Base-by-base conservation (phyloP, 2,329 filamentous ascomycete species). In the Hortaea sp. region DNA sequence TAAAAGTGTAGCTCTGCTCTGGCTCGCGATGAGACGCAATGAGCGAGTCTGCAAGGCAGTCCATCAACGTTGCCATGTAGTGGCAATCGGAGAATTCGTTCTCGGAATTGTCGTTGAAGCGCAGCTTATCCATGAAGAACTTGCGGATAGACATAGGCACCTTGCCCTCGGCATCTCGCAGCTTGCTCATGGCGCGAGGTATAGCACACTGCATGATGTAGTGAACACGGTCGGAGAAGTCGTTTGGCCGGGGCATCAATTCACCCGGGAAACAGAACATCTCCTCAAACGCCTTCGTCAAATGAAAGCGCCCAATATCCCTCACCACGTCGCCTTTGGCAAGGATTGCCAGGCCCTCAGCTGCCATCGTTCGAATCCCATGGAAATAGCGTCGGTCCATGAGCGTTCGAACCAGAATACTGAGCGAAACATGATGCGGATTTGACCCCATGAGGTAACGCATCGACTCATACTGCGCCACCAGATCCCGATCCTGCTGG, bases 401-500 rank as follows among this genome's bases (percentile, higher is more conserved):
- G 29, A 97, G 71, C 0, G 92, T 98, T 44, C 92, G 81, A 11
- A 88, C 78, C 35, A 97, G 77, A 52, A 97, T 89, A 0, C 88
- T 94, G 1, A 94, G 89, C 29, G 89, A 84, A 38, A 97, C 78
- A 5, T 83, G 81, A 64, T 90, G 85, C 20, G 85, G 77, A 41
- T 79, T 68, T 9, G 58, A 54, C 29, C 54, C 53, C 11, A 57
- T 46, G 12, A 64, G 50, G 42, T 57, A 61, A 27, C 55, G 51
- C 54, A 64, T 59, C 12, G 56, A 59, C 63, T 82, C 78, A 44
- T 81, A 70, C 58, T 84, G 81, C n/a, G 94, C 94, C 53, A 95
- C 87, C 48, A 98, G 87, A 63, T 98, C 94, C 57, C 90, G 78
- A 66, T 98, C 92, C 66, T 98, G 92, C 64, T 98, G 92, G 51